These are phyloP conservation scores for Phytophthora pini DNA, from an alignment of 352 stramenopile species.

Conservation along the genomic window DNA sequence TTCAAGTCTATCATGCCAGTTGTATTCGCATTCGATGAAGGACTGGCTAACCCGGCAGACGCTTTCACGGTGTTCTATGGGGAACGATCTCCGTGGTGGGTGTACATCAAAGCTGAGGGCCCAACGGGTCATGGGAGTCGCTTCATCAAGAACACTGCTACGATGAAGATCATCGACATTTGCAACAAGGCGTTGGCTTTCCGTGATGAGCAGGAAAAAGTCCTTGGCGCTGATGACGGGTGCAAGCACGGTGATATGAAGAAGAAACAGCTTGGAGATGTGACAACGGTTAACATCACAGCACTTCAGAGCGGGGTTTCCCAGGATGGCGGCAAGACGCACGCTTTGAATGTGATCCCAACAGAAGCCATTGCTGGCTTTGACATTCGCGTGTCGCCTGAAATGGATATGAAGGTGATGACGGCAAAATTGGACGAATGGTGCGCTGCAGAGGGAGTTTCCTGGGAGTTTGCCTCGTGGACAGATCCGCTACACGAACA, in stretches of 20 bases:
- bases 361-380: constrained; percentile 91
- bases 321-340: constrained; percentile 80
- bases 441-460: constrained; percentile 87
- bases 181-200: constrained; percentile 89
- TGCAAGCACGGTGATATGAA: constrained; percentile 94
- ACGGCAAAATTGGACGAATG: constrained; percentile 90
- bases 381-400: constrained; percentile 95
- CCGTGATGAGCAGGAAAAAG: constrained; percentile 87
- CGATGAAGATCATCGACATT: constrained; percentile 94
- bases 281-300: constrained; percentile 96
- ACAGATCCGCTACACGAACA: constrained; percentile 62
- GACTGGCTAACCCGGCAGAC: constrained; percentile 89
- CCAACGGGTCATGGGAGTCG: constrained; percentile 89
- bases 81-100: constrained; percentile 94
- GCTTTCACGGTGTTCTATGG: constrained; percentile 97
- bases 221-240: constrained; percentile 68
- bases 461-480: constrained; percentile 75
- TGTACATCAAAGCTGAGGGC: constrained; percentile 83
- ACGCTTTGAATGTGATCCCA: constrained; percentile 95
- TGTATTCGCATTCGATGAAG: constrained; percentile 95
- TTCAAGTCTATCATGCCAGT: constrained; percentile 87
- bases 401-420: constrained; percentile 67
- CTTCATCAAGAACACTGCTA: constrained; percentile 96
- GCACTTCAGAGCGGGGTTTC: constrained; percentile 92
- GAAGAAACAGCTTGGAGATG: constrained; percentile 94